These are phyloP conservation scores for Fusarium lyarnte DNA, from an alignment of 2,329 filamentous ascomycete genomes.

Conservation along the genomic window DNA sequence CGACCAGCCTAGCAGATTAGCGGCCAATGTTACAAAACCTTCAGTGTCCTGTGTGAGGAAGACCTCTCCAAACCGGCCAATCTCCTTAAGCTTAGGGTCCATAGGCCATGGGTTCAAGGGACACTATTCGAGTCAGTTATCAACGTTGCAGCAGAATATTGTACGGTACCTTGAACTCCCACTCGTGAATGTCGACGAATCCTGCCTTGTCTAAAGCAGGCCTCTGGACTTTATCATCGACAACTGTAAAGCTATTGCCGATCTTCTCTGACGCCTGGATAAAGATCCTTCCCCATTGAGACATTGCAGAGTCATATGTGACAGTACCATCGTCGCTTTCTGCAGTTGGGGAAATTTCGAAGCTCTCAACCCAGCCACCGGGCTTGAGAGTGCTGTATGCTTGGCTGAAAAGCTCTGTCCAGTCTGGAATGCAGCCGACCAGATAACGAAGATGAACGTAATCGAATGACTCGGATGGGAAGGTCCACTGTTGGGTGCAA, in stretches of 20 bases:
- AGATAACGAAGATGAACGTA: not conserved
- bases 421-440: not conserved
- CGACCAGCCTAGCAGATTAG: not conserved
- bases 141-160: fast-evolving
- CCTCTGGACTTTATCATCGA: not conserved
- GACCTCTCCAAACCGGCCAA: not conserved
- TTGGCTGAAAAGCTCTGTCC: not conserved
- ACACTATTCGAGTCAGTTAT: not conserved
- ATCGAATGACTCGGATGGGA: not conserved
- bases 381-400: not conserved
- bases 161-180: not conserved
- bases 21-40: not conserved
- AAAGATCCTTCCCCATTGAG: not conserved
- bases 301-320: not conserved
- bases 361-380: not conserved
- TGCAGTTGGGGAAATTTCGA: not conserved
- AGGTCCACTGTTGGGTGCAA: not conserved
- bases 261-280: not conserved
- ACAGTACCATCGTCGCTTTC: not conserved
- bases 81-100: not conserved
- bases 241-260: not conserved
- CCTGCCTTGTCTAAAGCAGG: not conserved
- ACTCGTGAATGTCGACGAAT: not conserved
- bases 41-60: not conserved
- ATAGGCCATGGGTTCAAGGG: not conserved